Base-by-base conservation (phyloP, 345 rosid species). In the Pistacia atlantica region DNA sequence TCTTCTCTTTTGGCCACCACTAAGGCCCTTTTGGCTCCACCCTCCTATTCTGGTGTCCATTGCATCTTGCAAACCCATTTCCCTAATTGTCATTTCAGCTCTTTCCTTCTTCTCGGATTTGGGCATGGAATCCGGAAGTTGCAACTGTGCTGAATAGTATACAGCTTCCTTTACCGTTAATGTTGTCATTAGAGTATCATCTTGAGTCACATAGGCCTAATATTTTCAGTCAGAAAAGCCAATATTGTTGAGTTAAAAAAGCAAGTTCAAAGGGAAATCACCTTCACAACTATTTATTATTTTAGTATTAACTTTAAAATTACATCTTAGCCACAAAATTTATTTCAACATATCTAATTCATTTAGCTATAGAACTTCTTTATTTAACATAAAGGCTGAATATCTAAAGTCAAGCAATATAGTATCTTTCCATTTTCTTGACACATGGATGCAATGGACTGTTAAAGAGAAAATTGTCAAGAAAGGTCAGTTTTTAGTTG, bases 121-220 rank as follows among this genome's bases (percentile, higher is more conserved):
- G 0, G 91, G 55, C 89, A 90, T 88, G 4, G 87, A 81, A 28
- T 84, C 80, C 0, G 88, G 89, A 4, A 90, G 69, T 22, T 88
- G 93, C 14, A 90, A 85, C 68, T 80, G 88, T 1, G 89, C 93
- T 4, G 91, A 86, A 77, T 83, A 88, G 77, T 83, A 80, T 0
- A 90, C 85, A 0, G 86, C 84, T 80, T 89, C 93, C 7, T 61
- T 74, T 3, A 88, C 88, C 0, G 87, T 84, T 14, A 88, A 57
- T 7, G 89, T 88, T 11, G 85, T 79, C 75, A 84, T 82, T 46
- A 86, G 56, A 0, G 71, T 63, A 55, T 84, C 87, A 25, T 88
- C 91, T 84, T 84, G 91, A 8, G 87, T 88, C 68, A 88, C 87
- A 10, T 82, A 88, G 46, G 89, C 89, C 89, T 87, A 22, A n/a